Conservation (phyloP, 2,329 filamentous ascomycete species). For the Aspergillus sp. region DNA sequence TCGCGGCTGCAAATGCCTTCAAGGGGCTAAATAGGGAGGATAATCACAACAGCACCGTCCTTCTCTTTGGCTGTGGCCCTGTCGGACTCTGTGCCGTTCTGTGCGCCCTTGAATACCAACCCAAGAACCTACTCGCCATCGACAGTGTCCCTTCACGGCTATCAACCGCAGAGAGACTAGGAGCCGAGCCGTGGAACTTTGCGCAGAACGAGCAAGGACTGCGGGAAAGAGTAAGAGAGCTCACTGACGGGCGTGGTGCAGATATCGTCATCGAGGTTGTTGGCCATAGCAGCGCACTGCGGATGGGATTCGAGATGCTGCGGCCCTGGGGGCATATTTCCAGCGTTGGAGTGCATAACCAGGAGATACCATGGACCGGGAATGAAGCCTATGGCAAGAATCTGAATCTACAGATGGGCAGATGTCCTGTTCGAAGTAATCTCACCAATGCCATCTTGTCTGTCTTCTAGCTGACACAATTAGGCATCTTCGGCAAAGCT, state of each 20-base stretch:
- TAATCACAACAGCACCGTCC: conserved; percentile 42
- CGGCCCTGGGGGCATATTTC: conserved; percentile 67
- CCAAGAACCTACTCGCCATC: conserved; percentile 69
- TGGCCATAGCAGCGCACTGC: conserved; percentile 61
- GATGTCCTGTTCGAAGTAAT: conserved; percentile 61
- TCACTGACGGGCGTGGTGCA: conserved; percentile 73
- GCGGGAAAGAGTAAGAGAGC: conserved; percentile 54
- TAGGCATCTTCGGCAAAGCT: conserved; percentile 63
- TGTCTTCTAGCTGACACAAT: too few relatives aligned
- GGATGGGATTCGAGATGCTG: conserved; percentile 66
- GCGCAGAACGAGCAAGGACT: conserved; percentile 59
- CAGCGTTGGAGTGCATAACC: conserved; percentile 70
- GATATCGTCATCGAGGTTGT: conserved; percentile 79
- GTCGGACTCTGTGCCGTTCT: conserved; percentile 80
- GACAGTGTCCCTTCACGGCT: conserved; percentile 72
- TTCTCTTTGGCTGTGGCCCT: conserved; percentile 76
- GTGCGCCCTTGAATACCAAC: conserved; percentile 65
- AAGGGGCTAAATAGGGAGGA: conserved; percentile 51
- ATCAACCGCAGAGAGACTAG: conserved; percentile 64
- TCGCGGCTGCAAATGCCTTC: conserved; percentile 71
- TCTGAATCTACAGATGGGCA: conserved; percentile 66
- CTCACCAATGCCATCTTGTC: too few relatives aligned
- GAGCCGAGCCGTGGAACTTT: conserved; percentile 79
- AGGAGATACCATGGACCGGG: conserved; percentile 62
- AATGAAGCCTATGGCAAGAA: conserved; percentile 64